Evolutionary conservation across 371 early-diverging fungal genomes (phyloP).

Genomic region (Mortierella sp.): DNA sequence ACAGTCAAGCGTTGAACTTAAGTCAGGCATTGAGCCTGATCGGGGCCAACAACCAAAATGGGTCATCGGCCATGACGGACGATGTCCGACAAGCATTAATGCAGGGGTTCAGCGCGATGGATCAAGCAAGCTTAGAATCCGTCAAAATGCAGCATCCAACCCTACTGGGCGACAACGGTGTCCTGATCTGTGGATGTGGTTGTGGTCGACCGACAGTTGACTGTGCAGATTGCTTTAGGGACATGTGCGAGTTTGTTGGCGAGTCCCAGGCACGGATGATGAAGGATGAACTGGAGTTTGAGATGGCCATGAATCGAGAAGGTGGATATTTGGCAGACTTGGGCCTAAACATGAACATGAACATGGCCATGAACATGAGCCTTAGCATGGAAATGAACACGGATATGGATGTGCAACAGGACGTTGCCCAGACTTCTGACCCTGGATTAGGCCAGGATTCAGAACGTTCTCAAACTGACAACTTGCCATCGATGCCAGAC

Average conservation of each 20-base stretch:
- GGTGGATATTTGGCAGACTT: constrained; percentile 25
- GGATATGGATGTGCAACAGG: constrained; percentile 14
- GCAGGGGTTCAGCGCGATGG: constrained; percentile 19
- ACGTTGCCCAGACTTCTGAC: neutral
- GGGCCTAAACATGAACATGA: constrained; percentile 36
- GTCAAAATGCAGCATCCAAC: constrained; percentile 52
- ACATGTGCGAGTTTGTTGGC: constrained; percentile 61
- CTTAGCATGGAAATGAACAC: constrained; percentile 4
- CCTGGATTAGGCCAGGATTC: neutral
- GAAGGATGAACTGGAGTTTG: constrained; percentile 43
- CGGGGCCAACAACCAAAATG: constrained; percentile 25
- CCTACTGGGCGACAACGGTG: constrained; percentile 62
- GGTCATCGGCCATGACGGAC: constrained; percentile 9
- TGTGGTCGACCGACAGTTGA: constrained; percentile 67
- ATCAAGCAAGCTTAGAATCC: constrained; percentile 22
- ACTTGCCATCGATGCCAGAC: neutral
- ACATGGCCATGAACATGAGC: constrained; percentile 24
- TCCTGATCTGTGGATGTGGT: constrained; percentile 68
- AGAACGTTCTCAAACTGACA: neutral
- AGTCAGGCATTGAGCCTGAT: constrained; percentile 34
- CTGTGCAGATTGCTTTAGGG: constrained; percentile 67
- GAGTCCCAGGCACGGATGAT: constrained; percentile 38
- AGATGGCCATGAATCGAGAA: constrained; percentile 39
- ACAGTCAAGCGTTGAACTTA: constrained; percentile 20
- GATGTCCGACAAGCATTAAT: constrained; percentile 25